Evolutionary conservation across 306 rosid species (phyloP).

Genomic region (Prosopis cineraria): DNA sequence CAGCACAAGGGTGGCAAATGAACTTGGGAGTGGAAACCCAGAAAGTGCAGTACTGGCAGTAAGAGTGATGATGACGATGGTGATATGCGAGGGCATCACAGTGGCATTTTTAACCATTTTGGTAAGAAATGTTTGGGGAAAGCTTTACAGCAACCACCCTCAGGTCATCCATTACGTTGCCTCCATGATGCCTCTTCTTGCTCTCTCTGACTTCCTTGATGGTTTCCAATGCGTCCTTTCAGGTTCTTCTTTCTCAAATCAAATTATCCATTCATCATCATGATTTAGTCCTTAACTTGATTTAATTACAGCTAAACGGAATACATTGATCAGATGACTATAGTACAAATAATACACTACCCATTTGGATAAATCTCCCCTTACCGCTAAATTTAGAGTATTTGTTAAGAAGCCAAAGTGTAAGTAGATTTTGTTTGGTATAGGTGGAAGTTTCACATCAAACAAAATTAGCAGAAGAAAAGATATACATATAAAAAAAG

Average conservation of each 20-base stretch:
- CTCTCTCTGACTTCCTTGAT: conserved; percentile 65
- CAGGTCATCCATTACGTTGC: conserved; percentile 58
- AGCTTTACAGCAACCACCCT: conserved; percentile 57
- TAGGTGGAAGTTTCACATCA: too few relatives aligned
- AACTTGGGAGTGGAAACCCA: conserved; percentile 57
- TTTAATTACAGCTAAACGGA: too few relatives aligned
- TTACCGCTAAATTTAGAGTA: too few relatives aligned
- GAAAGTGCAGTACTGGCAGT: conserved; percentile 56
- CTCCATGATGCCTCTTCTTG: conserved; percentile 62
- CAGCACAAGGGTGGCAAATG: conserved; percentile 66
- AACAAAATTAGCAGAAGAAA: too few relatives aligned
- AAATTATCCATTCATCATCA: too few relatives aligned
- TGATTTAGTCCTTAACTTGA: too few relatives aligned
- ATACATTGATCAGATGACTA: too few relatives aligned
- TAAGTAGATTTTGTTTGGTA: too few relatives aligned
- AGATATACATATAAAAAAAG: too few relatives aligned
- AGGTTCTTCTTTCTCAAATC: conserved; percentile 41
- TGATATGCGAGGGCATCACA: conserved; percentile 46
- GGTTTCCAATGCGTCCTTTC: conserved; percentile 74
- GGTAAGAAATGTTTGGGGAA: conserved; percentile 55
- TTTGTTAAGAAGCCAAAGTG: too few relatives aligned
- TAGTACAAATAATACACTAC: too few relatives aligned
- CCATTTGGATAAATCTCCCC: too few relatives aligned
- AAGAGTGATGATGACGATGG: conserved; percentile 42
- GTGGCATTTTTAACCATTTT: conserved; percentile 48